Base-by-base conservation (phyloP, 2,329 filamentous ascomycete genomes). In the Berkeleyomyces rouxiae region DNA sequence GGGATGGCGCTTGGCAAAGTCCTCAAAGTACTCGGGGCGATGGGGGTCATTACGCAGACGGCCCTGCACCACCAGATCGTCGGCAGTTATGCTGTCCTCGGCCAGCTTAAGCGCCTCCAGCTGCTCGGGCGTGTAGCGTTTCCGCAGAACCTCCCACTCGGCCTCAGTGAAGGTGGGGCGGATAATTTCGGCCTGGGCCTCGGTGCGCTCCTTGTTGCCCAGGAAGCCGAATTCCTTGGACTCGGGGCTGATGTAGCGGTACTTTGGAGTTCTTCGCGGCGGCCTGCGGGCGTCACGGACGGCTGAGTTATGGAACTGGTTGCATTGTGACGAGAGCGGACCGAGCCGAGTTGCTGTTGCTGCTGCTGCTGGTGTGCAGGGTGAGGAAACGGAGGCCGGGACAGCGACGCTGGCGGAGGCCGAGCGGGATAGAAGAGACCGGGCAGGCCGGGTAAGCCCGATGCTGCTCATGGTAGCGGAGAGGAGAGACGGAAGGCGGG, bases 81-180 rank as follows among this genome's bases (percentile, higher is more conserved):
- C 78, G 7, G 85, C 76, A 70, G 87, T 80, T 71, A 96, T 84
- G 67, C 87, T 83, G 65, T 80, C 76, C 74, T 96, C 91, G 68
- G 86, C 90, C 58, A 87, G 87, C 74, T 87, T 79, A 71, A 97
- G 83, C 63, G 90, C 89, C 63, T 82, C 83, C 68, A 95, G 78
- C 76, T 97, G 92, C 71, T 86, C 83, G 13, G 85, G 79, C 0
- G 89, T 88, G 77, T 96, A 97, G 68, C 81, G 81, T 70, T 82
- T 75, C 64, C 74, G 74, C 64, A 96, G 78, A 23, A 74, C 69
- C 65, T 79, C 78, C 69, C 82, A 81, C 70, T 93, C 85, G 66
- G 84, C 79, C 47, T 79, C 74, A 11, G 82, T 83, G 75, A 90
- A 93, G 11, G 81, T 77, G 66, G 83, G 79, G 65, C 75, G 70